Conservation (phyloP, 176 grass and related monocot genomes). For the Microstegium vimineum region DNA sequence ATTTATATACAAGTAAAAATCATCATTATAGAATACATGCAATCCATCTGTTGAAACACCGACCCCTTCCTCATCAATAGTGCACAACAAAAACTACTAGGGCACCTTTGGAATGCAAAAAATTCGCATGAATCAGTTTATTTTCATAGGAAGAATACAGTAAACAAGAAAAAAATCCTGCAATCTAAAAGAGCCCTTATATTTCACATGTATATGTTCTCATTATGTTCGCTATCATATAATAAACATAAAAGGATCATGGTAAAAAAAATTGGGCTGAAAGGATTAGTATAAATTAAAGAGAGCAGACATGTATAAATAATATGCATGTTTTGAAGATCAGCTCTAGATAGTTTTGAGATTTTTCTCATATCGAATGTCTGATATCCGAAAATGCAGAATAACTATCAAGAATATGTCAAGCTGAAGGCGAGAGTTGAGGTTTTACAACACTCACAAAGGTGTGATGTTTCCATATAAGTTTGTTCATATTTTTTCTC, state of each 20-base stretch:
- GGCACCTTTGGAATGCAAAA: neutral
- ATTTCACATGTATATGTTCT: neutral
- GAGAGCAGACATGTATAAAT: neutral
- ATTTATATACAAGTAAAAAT: neutral
- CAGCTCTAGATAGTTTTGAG: neutral
- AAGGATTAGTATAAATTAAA: neutral
- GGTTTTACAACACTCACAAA: conserved; percentile 76
- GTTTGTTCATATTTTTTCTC: neutral
- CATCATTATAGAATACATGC: neutral
- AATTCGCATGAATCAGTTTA: neutral
- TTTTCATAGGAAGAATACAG: neutral
- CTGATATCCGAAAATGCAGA: conserved; percentile 40
- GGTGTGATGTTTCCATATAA: conserved; percentile 40
- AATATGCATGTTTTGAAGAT: no score
- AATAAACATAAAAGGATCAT: neutral
- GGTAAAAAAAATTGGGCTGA: neutral
- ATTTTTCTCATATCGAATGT: neutral
- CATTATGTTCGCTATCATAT: neutral
- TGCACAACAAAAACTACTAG: neutral
- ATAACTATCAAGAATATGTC: conserved; percentile 80
- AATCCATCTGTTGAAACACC: neutral
- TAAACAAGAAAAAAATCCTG: neutral
- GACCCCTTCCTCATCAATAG: neutral
- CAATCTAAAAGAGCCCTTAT: neutral
- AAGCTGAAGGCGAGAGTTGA: conserved; percentile 68